Evolutionary conservation across 805 yeast species (phyloP).

Genomic region (Yamadazyma sp.): DNA sequence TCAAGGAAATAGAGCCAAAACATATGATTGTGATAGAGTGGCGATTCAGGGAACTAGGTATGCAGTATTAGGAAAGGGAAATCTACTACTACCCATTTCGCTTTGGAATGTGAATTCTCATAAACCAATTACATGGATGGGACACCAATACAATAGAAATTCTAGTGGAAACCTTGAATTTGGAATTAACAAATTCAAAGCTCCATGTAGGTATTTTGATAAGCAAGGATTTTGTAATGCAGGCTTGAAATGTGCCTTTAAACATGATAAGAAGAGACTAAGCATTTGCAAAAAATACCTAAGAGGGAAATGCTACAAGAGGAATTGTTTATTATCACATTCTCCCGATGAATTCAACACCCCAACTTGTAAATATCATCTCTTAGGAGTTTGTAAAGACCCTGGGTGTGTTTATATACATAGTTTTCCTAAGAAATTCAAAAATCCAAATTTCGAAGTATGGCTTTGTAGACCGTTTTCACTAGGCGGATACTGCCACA

Average conservation of each 20-base stretch:
- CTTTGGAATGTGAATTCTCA: neutral
- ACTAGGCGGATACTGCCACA: slow-evolving; percentile 62
- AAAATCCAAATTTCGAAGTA: slow-evolving; percentile 23
- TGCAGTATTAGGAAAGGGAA: slow-evolving; percentile 41
- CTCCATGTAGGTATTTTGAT: neutral
- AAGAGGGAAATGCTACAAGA: slow-evolving; percentile 44
- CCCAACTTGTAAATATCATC: slow-evolving; percentile 29
- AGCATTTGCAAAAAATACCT: slow-evolving; percentile 54
- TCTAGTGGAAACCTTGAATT: neutral
- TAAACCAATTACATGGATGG: neutral
- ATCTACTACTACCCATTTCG: slow-evolving; percentile 14
- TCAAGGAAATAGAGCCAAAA: too few relatives aligned
- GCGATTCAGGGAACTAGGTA: slow-evolving; percentile 40
- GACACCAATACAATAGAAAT: neutral
- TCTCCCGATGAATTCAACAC: slow-evolving; percentile 57
- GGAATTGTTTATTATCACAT: slow-evolving; percentile 57
- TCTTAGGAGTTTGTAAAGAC: slow-evolving; percentile 26
- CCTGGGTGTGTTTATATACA: slow-evolving; percentile 43
- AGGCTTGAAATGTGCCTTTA: slow-evolving; percentile 49
- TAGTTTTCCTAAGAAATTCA: neutral
- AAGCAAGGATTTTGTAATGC: slow-evolving; percentile 48
- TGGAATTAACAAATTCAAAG: neutral
- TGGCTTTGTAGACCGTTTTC: slow-evolving; percentile 66
- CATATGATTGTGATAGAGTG: slow-evolving; percentile 46
- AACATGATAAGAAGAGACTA: slow-evolving; percentile 49